Percentiles rank a stretch among this genome's conserved stretches.
These are phyloP conservation scores for Dendrobium officinale DNA, from an alignment of 106 monocot species.

Conservation along the genomic window DNA sequence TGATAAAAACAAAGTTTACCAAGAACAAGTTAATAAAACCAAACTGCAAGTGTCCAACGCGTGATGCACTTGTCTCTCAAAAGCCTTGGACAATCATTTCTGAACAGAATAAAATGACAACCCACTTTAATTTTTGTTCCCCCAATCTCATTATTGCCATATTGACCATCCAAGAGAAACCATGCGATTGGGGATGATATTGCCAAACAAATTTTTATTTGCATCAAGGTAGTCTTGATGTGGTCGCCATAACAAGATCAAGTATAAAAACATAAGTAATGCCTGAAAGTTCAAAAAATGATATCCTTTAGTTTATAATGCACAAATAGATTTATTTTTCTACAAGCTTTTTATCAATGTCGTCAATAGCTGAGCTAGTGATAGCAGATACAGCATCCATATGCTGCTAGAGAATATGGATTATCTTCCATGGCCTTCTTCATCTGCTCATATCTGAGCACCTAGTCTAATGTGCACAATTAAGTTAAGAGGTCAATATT, in stretches of 20 bases:
- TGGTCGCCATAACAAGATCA: neutral
- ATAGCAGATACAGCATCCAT: neutral
- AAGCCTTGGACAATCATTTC: neutral
- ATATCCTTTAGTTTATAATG: neutral
- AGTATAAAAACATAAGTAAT: neutral
- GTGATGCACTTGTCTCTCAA: too few species aligned
- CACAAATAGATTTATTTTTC: too few species aligned
- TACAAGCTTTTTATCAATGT: too few species aligned
- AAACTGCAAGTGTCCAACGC: neutral
- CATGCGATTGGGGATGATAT: neutral
- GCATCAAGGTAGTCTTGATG: neutral
- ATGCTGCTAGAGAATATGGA: neutral
- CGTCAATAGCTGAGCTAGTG: too few species aligned
- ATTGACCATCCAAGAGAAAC: neutral
- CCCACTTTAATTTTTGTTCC: neutral
- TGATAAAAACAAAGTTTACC: neutral
- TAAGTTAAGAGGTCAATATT: neutral
- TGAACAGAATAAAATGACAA: neutral
- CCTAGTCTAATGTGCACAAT: neutral
- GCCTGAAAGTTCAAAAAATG: neutral
- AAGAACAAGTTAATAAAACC: neutral
- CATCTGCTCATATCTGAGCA: too few species aligned
- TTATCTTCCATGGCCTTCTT: neutral
- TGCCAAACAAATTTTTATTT: neutral
- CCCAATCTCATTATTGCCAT: neutral